phyloP scores from a whole-genome alignment of 2,329 filamentous ascomycete species.

The Ramularia endophylla region DNA sequence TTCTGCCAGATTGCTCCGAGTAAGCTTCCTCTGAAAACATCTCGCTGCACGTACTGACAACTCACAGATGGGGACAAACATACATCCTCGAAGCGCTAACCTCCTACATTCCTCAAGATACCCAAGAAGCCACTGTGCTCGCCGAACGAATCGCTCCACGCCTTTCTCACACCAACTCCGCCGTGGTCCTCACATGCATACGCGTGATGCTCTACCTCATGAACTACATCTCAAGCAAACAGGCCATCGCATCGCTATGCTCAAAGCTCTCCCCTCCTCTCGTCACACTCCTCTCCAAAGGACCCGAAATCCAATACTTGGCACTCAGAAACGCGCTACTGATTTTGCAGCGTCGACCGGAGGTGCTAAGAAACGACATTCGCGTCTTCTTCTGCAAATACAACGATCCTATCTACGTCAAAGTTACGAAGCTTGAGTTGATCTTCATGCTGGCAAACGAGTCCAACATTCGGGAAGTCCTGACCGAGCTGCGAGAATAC shows the following conservation, averaged over 20 bases:
- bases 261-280: slow-evolving; percentile 91
- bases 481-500: slow-evolving; percentile 90
- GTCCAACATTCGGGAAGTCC: slow-evolving; percentile 89
- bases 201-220: slow-evolving; percentile 94
- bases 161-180: slow-evolving; percentile 92
- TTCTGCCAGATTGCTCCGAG: slow-evolving; percentile 95
- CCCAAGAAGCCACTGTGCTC: slow-evolving; percentile 76
- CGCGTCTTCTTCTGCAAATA: slow-evolving; percentile 99
- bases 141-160: slow-evolving; percentile 94
- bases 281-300: slow-evolving; percentile 91
- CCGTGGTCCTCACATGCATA: slow-evolving; percentile 93
- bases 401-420: slow-evolving; percentile 99
- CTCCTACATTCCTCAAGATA: slow-evolving; percentile 94
- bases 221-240: slow-evolving; percentile 95
- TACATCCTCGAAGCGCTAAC: slow-evolving; percentile 97
- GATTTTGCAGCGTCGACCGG: slow-evolving; percentile 86
- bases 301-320: slow-evolving; percentile 96
- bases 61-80: slow-evolving; percentile 84
- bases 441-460: slow-evolving; percentile 99
- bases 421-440: slow-evolving; percentile 95
- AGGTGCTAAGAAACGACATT: slow-evolving; percentile 93
- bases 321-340: slow-evolving; percentile 88
- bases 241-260: slow-evolving; percentile 78
- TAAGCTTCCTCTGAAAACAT: slow-evolving; percentile 42
- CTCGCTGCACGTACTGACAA: slow-evolving; percentile 18